A percentile compares a stretch with the other conserved stretches of the same genome.
Evolutionary conservation across 176 grass and related monocot species (phyloP).

Genomic region (Neostapfia colusana): DNA sequence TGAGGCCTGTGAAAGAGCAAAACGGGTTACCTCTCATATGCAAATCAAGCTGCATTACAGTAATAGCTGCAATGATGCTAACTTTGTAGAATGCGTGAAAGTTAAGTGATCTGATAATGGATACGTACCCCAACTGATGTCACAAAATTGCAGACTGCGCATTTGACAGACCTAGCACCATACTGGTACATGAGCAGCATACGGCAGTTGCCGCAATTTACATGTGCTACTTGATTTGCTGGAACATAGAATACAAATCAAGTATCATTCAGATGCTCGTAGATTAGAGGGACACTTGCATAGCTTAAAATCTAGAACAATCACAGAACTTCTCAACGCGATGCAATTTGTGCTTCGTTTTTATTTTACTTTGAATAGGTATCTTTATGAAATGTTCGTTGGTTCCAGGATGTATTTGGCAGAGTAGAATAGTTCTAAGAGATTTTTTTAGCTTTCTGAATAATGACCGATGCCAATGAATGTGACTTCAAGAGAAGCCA

Average conservation of each 20-base stretch:
- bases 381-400: neutral
- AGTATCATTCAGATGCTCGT: constrained; percentile 18
- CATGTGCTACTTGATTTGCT: constrained; percentile 96
- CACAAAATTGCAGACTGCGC: constrained; percentile 86
- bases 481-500: constrained; percentile 39
- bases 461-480: constrained; percentile 30
- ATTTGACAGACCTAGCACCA: constrained; percentile 92
- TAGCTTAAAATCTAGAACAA: constrained; percentile 29
- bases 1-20: constrained; percentile 49
- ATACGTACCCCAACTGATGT: constrained; percentile 74
- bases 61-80: constrained; percentile 15
- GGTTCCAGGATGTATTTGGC: constrained; percentile 8
- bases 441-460: constrained; percentile 34
- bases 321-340: neutral
- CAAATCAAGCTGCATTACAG: neutral
- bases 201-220: constrained; percentile 84
- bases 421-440: constrained; percentile 8
- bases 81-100: neutral
- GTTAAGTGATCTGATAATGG: constrained; percentile 6
- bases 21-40: neutral
- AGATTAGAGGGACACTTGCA: constrained; percentile 16
- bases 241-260: constrained; percentile 31
- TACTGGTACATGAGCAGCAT: constrained; percentile 99
- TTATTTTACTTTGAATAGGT: neutral
- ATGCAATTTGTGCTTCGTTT: neutral